Base-by-base conservation (phyloP, 2,329 filamentous ascomycete genomes). In the Sporothrix schenckii region DNA sequence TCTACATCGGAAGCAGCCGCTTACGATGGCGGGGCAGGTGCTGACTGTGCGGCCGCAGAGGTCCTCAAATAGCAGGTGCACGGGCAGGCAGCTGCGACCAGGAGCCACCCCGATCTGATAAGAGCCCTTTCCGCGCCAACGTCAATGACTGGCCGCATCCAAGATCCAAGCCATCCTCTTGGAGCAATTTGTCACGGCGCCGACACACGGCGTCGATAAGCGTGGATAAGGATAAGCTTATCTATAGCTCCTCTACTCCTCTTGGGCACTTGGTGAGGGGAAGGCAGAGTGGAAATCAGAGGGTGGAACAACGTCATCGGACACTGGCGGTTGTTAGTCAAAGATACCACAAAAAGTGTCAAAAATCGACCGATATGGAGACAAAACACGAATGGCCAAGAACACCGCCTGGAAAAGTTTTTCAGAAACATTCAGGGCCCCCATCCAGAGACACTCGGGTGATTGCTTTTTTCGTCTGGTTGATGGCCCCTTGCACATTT, bases 151-250 rank as follows among this genome's bases (percentile, higher is more conserved):
- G 21, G 16, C 21, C 54, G 30, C n/a, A 39, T 34, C 58, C 34
- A n/a, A 34, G 34, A 39, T 34, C 58, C 34, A n/a, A 34, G 34
- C 7, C 56, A n/a, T 27, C 65, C 41, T 14, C 1, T 16, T 68
- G 47, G 53, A 27, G 66, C 53, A 54, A 61, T 69, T 63, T 69
- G 68, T 69, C 68, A 69, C 44, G 30, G 21, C n/a, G 44, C 24
- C 68, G n/a, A 53, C 47, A 69, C 53, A 63, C 56, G 61, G 27
- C 16, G n/a, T 54, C 39, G 67, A 69, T 69, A 69, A 61, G 67
- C 67, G n/a, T n/a, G n/a, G n/a, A n/a, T n/a, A n/a, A n/a, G n/a
- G 67, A 69, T 69, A 69, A 61, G 67, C 67, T 61, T 69, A 47
- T 65, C 54, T 11, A 24, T 21, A 11, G 30, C 30, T 27, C 14